These are phyloP conservation scores for Trypanosoma melophagium DNA, from an alignment of 208 protist genomes.

Conservation along the genomic window DNA sequence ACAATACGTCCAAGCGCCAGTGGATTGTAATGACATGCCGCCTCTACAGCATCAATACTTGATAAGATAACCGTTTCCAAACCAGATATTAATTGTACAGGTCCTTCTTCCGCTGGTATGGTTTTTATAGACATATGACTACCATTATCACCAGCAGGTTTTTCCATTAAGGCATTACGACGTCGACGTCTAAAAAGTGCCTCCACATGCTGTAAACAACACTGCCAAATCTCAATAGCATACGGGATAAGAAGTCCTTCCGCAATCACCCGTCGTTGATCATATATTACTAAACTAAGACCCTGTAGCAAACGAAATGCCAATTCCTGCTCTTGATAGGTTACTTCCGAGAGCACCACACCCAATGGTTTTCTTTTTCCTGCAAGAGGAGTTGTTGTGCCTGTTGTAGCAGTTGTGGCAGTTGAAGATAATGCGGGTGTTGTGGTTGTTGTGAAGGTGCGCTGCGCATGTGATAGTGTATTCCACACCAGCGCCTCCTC, in stretches of 20 bases:
- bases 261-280: conserved; percentile 69
- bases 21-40: conserved; percentile 87
- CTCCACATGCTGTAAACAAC: conserved; percentile 78
- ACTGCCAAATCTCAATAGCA: conserved; percentile 79
- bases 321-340: conserved; percentile 81
- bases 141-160: conserved; percentile 8
- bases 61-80: conserved; percentile 64
- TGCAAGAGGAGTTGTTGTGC: not conserved
- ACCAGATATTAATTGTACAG: conserved; percentile 40
- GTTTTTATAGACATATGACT: not conserved
- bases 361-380: conserved; percentile 30
- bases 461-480: conserved; percentile 33
- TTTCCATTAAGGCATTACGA: conserved; percentile 16
- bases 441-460: conserved; percentile 24
- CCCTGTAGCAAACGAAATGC: conserved; percentile 84
- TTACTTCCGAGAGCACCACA: conserved; percentile 53
- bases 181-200: conserved; percentile 53
- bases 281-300: conserved; percentile 60
- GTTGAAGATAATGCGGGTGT: not conserved
- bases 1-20: conserved; percentile 64
- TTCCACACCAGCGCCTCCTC: conserved; percentile 35
- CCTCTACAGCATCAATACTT: conserved; percentile 76
- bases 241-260: conserved; percentile 74
- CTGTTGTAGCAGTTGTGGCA: not conserved
- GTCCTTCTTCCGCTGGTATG: conserved; percentile 16